Percentiles rank a stretch among this genome's conserved stretches.
Evolutionary conservation across 2,329 filamentous ascomycete genomes (phyloP).

Genomic region (Aureobasidium zeae): DNA sequence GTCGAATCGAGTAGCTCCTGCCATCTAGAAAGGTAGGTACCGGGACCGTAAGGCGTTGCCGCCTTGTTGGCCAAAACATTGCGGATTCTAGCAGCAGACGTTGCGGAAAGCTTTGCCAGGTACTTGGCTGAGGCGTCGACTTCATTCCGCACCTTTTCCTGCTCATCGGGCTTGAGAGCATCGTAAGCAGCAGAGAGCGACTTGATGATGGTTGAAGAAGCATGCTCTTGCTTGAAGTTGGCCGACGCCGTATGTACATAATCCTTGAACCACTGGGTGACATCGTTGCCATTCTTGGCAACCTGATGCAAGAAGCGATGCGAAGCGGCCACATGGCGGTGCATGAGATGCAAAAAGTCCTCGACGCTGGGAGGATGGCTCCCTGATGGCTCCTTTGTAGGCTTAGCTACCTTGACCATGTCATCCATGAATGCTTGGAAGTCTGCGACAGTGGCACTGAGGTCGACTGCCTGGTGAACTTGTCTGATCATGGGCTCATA

Average conservation of each 20-base stretch:
- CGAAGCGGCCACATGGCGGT: conserved; percentile 52
- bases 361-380: conserved; percentile 50
- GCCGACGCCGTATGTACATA: conserved; percentile 52
- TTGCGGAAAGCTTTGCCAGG: conserved; percentile 44
- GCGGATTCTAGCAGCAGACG: conserved; percentile 49
- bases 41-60: conserved; percentile 50
- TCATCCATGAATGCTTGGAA: conserved; percentile 61
- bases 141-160: conserved; percentile 38
- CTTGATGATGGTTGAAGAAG: conserved; percentile 19
- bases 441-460: conserved; percentile 59
- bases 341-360: conserved; percentile 60
- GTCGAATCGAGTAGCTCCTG: conserved; percentile 62
- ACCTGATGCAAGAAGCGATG: conserved; percentile 66
- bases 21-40: conserved; percentile 64
- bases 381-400: conserved; percentile 21
- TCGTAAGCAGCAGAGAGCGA: conserved; percentile 33
- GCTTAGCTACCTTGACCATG: conserved; percentile 50
- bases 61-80: conserved; percentile 40
- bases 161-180: conserved; percentile 41
- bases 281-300: conserved; percentile 56
- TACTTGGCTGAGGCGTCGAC: conserved; percentile 55
- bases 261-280: conserved; percentile 50
- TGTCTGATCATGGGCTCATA: conserved; percentile 67
- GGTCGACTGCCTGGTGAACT: conserved; percentile 61
- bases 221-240: conserved; percentile 41